Percentiles rank a stretch among this genome's conserved stretches.
Evolutionary conservation across 2,329 filamentous ascomycete genomes (phyloP).

Genomic region (Aspergillus sp.): DNA sequence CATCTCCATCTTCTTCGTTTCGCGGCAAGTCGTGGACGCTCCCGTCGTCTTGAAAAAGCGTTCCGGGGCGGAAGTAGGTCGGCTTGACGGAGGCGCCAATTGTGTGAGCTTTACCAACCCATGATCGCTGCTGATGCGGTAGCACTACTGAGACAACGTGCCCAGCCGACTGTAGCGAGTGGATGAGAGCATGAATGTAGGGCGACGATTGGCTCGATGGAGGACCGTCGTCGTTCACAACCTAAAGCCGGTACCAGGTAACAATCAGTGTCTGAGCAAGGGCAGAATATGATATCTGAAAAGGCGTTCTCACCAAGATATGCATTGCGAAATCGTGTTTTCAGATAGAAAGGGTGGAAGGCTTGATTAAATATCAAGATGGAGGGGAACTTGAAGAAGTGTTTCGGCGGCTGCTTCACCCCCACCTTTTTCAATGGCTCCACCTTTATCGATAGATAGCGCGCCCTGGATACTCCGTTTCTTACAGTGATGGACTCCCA

Average conservation of each 20-base stretch:
- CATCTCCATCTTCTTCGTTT: slow-evolving; percentile 49
- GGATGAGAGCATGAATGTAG: slow-evolving; percentile 71
- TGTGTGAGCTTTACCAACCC: slow-evolving; percentile 98
- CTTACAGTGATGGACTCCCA: too few species aligned
- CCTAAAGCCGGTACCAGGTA: slow-evolving; percentile 18
- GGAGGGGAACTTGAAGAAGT: slow-evolving; percentile 1
- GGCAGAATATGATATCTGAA: neutral
- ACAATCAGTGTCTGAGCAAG: too few species aligned
- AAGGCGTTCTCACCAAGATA: slow-evolving; percentile 41
- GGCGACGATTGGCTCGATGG: slow-evolving; percentile 73
- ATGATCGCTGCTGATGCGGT: slow-evolving; percentile 86
- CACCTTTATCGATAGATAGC: neutral
- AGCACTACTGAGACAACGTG: slow-evolving; percentile 90
- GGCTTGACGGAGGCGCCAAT: slow-evolving; percentile 84
- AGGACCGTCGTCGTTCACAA: slow-evolving; percentile 72
- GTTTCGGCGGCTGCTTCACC: neutral
- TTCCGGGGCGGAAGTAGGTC: slow-evolving; percentile 70
- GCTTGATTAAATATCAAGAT: neutral
- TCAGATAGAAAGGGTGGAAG: slow-evolving; percentile 5
- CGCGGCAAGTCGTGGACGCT: slow-evolving; percentile 60
- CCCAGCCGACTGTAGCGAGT: slow-evolving; percentile 66
- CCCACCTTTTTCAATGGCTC: neutral
- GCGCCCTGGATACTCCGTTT: too few species aligned
- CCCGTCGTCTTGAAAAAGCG: slow-evolving; percentile 60
- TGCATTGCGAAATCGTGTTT: slow-evolving; percentile 36